These are phyloP conservation scores for Rhizophagus prolifer DNA, from an alignment of 192 early-diverging fungal species.

Conservation along the genomic window DNA sequence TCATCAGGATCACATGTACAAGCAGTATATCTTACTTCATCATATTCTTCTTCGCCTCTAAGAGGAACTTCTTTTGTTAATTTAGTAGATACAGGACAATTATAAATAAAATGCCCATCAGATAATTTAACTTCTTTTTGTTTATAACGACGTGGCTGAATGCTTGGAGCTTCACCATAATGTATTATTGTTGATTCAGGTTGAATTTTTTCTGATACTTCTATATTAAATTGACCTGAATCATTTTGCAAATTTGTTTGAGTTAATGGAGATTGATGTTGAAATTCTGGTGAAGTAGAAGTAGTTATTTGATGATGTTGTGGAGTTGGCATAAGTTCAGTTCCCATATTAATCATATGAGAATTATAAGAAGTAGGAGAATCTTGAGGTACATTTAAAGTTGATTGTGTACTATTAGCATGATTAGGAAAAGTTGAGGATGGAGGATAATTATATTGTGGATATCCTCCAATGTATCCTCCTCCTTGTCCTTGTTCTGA, in stretches of 20 bases:
- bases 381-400: no score
- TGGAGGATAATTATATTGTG: no score
- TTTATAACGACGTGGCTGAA: not conserved
- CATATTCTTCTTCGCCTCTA: slow-evolving; percentile 74
- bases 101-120: slow-evolving; percentile 66
- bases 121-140: slow-evolving; percentile 58
- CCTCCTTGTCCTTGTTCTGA: no score
- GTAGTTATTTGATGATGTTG: not conserved
- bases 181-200: not conserved
- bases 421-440: no score
- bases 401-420: no score
- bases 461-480: no score
- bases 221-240: not conserved
- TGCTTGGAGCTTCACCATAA: not conserved
- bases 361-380: no score
- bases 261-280: not conserved
- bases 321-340: not conserved
- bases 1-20: slow-evolving; percentile 85
- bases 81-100: slow-evolving; percentile 62
- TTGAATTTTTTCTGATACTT: not conserved
- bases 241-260: no score
- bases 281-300: not conserved
- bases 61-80: slow-evolving; percentile 50
- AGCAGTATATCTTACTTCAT: slow-evolving; percentile 91
- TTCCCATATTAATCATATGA: no score